Conservation (phyloP, 2,329 filamentous ascomycete genomes). For the Fusarium cyanostomum region DNA sequence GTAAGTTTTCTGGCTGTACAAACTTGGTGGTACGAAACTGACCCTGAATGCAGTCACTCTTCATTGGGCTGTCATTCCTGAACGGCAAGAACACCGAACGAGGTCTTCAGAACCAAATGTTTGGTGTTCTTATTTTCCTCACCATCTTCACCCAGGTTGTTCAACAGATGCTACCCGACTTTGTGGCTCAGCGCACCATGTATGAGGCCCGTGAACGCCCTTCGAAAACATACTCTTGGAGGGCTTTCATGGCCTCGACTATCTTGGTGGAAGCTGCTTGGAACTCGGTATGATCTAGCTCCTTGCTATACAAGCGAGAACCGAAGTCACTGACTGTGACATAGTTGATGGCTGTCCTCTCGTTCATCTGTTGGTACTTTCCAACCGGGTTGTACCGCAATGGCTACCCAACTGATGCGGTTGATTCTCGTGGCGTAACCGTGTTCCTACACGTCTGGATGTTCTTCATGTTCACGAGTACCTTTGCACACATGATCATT, state of each 20-base stretch:
- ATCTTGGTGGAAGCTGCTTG: slow-evolving; percentile 71
- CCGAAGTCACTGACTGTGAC: neutral
- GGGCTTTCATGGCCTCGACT: slow-evolving; percentile 71
- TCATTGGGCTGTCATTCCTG: slow-evolving; percentile 76
- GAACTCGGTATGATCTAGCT: slow-evolving; percentile 62
- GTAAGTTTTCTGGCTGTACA: slow-evolving; percentile 40
- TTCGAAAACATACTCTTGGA: slow-evolving; percentile 74
- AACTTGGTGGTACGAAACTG: neutral
- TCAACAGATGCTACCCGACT: slow-evolving; percentile 75
- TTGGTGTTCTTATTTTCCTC: slow-evolving; percentile 75
- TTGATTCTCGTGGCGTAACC: slow-evolving; percentile 60
- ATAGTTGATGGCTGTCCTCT: slow-evolving; percentile 56
- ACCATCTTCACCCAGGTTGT: slow-evolving; percentile 74
- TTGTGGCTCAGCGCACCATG: slow-evolving; percentile 72
- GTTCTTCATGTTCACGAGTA: slow-evolving; percentile 73
- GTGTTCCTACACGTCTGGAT: slow-evolving; percentile 71
- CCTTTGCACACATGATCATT: slow-evolving; percentile 72
- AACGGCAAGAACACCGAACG: slow-evolving; percentile 68
- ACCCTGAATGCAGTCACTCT: slow-evolving; percentile 53
- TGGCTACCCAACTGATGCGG: slow-evolving; percentile 60
- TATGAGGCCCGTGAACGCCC: slow-evolving; percentile 76
- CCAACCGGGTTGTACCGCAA: slow-evolving; percentile 71
- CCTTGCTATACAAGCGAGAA: accelerated
- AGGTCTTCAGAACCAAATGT: slow-evolving; percentile 76
- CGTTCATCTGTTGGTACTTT: slow-evolving; percentile 75